These are phyloP conservation scores for Comarum palustre DNA, from an alignment of 306 rosid genomes.

Conservation along the genomic window DNA sequence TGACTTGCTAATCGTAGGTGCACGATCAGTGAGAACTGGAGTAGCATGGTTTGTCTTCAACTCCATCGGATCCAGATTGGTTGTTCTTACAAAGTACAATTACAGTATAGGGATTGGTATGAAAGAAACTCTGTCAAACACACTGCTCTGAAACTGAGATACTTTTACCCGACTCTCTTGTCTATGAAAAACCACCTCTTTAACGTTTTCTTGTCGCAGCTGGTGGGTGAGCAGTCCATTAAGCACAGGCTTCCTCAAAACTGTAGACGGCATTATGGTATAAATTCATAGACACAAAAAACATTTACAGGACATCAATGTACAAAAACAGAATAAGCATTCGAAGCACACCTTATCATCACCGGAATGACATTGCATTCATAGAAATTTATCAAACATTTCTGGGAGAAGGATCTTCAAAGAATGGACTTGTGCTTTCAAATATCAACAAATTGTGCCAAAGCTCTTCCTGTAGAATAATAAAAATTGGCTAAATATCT, in stretches of 20 bases:
- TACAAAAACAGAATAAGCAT: background rate
- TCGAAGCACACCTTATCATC: conserved; percentile 41
- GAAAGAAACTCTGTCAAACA: background rate
- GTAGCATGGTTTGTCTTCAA: conserved; percentile 61
- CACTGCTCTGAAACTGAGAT: conserved; percentile 10
- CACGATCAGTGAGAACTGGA: conserved; percentile 69
- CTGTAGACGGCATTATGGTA: conserved; percentile 22
- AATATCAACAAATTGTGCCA: background rate
- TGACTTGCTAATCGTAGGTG: conserved; percentile 65
- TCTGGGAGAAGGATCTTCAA: conserved; percentile 4
- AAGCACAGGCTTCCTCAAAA: conserved; percentile 52
- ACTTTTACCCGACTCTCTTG: conserved; percentile 70
- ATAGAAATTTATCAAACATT: conserved; percentile 22
- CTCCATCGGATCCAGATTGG: conserved; percentile 53
- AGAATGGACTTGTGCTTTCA: background rate
- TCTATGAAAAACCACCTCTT: conserved; percentile 95
- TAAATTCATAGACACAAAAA: conserved; percentile 11
- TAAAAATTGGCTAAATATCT: background rate
- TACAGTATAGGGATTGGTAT: background rate
- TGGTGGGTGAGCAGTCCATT: conserved; percentile 73
- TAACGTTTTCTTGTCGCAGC: conserved; percentile 73
- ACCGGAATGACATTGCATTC: conserved; percentile 32
- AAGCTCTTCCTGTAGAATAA: conserved; percentile 9
- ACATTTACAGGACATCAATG: background rate
- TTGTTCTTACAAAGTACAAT: background rate